Evolutionary conservation across 495 filamentous ascomycete genomes (phyloP), one percentile per base, ranked within the genome.

Genomic region (Amorphotheca resinae): DNA sequence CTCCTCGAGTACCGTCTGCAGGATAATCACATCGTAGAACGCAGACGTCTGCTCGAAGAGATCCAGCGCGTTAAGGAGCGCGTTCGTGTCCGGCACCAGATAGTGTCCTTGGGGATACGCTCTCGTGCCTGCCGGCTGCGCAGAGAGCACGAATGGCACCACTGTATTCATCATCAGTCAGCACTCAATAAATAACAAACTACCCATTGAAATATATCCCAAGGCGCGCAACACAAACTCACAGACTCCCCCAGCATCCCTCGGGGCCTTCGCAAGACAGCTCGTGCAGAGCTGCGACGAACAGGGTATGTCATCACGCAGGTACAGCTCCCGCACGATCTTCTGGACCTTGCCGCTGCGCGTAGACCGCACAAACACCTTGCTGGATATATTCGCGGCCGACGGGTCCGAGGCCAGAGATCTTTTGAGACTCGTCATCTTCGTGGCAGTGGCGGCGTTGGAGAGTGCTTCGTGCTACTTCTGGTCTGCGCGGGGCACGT

Each of bases 281-380:
- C 58, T 59, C 33, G 71, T 66, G 66, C 91, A 99, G 37, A 96
- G 72, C 60, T 74, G 80, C 2, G 88, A 96, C 12, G 93, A 99
- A 65, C 91, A 99, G 23, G 91, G 91, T 51, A 96, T 96, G 60
- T 99, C 93, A 66, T 86, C 79, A 53, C 91, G 76, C 22, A 99
- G 72, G 64, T 99, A 96, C 41, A 96, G 66, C 68, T 99, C 91
- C 35, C 87, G 77, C 46, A 96, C 93, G 59, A 99, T 88, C 67
- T 99, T 98, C 64, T 94, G 87, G 45, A 96, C 91, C 66, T 95
- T 96, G 56, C 91, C 91, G 61, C 75, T 84, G 60, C 82, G 89
- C 14, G 87, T 88, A 21, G 91, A 95, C 44, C 91, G 70, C 48
- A 96, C 81, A 54, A 87, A 99, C 49, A 91, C 73, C 66, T 96